phyloP scores from a whole-genome alignment of 2,329 filamentous ascomycete genomes.

The Claviceps digitariae region DNA sequence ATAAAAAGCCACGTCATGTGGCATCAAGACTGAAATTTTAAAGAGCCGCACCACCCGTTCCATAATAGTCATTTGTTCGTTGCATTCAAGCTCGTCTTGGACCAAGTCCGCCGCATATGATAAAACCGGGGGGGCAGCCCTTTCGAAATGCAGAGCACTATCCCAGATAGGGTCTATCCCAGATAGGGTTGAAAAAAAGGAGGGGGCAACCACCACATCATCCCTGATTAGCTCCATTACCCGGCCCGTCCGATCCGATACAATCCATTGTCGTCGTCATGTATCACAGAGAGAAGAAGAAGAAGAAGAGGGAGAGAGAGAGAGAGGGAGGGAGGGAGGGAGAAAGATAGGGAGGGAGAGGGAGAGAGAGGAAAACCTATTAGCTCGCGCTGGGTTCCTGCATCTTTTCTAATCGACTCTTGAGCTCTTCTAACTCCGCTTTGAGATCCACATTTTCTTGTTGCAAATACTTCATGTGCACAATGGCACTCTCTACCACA shows the following conservation, averaged over 20 bases:
- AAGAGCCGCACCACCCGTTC: no score
- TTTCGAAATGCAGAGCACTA: no score
- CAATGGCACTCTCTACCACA: constrained; percentile 93
- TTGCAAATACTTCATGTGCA: constrained; percentile 81
- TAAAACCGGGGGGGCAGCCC: no score
- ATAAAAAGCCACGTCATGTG: no score
- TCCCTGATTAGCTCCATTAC: background rate
- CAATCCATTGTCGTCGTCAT: background rate
- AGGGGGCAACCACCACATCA: background rate
- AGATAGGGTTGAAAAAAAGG: background rate
- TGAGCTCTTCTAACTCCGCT: constrained; percentile 35
- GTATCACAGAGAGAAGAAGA: no score
- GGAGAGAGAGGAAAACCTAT: background rate
- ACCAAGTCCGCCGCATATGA: no score
- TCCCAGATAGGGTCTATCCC: background rate
- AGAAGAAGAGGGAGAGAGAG: background rate
- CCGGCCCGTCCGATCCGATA: background rate
- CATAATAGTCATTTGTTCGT: no score
- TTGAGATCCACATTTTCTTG: constrained; percentile 57
- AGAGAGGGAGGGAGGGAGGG: background rate
- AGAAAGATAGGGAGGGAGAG: background rate
- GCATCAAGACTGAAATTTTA: no score
- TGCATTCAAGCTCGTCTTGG: no score
- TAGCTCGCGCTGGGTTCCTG: background rate
- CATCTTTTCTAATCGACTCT: constrained; percentile 16